Conservation (phyloP, 2,329 filamentous ascomycete species). For the Paradendryphiella salina region DNA sequence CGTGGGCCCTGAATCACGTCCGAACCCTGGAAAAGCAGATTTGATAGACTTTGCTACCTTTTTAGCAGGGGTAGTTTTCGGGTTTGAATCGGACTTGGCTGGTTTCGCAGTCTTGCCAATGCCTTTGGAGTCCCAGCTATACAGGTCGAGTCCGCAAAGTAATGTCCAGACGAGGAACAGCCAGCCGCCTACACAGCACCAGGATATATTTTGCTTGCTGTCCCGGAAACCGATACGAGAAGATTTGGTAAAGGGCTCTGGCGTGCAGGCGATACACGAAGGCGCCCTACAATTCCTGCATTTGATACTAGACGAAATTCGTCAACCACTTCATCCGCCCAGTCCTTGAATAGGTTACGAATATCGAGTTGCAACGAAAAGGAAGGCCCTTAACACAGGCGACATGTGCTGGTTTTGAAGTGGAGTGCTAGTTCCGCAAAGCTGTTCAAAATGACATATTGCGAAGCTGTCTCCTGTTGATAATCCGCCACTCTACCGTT, state of each 20-base stretch:
- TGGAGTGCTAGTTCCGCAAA: constrained; percentile 19
- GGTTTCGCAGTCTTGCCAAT: neutral
- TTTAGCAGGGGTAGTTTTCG: neutral
- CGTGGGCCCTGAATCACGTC: neutral
- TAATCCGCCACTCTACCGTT: neutral
- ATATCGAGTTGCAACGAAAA: constrained; percentile 17
- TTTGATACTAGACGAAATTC: constrained; percentile 16
- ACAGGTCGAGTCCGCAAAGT: constrained; percentile 46
- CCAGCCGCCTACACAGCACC: constrained; percentile 44
- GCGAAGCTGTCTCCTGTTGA: constrained; percentile 3
- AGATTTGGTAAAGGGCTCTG: constrained; percentile 2
- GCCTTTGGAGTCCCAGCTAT: constrained; percentile 14
- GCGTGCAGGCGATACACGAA: constrained; percentile 25
- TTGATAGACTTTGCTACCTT: neutral
- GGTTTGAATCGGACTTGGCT: neutral
- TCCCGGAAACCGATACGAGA: constrained; percentile 5
- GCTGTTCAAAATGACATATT: constrained; percentile 2
- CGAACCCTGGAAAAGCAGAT: constrained; percentile 7
- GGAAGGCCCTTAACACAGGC: constrained; percentile 11
- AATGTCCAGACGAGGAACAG: constrained; percentile 45
- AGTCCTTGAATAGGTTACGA: constrained; percentile 18
- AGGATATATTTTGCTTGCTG: constrained; percentile 21
- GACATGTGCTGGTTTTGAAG: constrained; percentile 17
- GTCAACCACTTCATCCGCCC: constrained; percentile 12
- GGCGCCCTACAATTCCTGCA: constrained; percentile 23